Conservation (phyloP, 2,329 filamentous ascomycete species). For the Colletotrichum eremochloae region DNA sequence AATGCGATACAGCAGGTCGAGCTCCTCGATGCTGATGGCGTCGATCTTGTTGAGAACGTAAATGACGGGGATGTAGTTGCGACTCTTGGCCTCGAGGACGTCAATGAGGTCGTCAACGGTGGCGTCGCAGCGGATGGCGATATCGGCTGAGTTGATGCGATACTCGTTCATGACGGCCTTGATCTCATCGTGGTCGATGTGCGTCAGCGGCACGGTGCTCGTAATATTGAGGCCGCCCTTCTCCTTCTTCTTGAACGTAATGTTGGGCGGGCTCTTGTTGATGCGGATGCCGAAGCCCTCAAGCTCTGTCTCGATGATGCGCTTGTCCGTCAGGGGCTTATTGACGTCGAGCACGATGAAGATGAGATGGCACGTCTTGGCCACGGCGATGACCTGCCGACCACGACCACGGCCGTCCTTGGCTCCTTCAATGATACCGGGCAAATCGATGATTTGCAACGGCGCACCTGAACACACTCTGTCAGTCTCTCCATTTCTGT, state of each 20-base stretch:
- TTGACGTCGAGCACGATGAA: slow-evolving; percentile 99
- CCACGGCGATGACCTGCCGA: slow-evolving; percentile 97
- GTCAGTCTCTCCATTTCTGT: background rate
- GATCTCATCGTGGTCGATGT: slow-evolving; percentile 97
- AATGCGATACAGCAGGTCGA: slow-evolving; percentile 95
- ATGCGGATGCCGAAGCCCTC: slow-evolving; percentile 98
- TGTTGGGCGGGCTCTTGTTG: slow-evolving; percentile 97
- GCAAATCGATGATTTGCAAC: slow-evolving; percentile 97
- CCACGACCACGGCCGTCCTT: slow-evolving; percentile 98
- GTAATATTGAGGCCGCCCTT: slow-evolving; percentile 97
- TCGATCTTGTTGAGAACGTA: slow-evolving; percentile 99
- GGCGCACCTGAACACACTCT: slow-evolving; percentile 74
- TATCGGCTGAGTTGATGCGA: slow-evolving; percentile 95
- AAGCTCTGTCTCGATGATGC: slow-evolving; percentile 92
- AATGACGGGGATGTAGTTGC: slow-evolving; percentile 98
- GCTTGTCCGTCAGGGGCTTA: slow-evolving; percentile 97
- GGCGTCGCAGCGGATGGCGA: slow-evolving; percentile 96
- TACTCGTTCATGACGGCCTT: slow-evolving; percentile 98
- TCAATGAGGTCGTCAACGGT: slow-evolving; percentile 98
- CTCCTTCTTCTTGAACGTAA: slow-evolving; percentile 99
- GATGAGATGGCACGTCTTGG: slow-evolving; percentile 98
- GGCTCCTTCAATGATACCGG: slow-evolving; percentile 98
- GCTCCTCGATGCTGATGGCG: slow-evolving; percentile 95
- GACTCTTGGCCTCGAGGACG: slow-evolving; percentile 91
- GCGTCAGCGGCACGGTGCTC: slow-evolving; percentile 90